Base-by-base conservation (phyloP, 2,329 filamentous ascomycete species). In the Aureobasidium sp. region DNA sequence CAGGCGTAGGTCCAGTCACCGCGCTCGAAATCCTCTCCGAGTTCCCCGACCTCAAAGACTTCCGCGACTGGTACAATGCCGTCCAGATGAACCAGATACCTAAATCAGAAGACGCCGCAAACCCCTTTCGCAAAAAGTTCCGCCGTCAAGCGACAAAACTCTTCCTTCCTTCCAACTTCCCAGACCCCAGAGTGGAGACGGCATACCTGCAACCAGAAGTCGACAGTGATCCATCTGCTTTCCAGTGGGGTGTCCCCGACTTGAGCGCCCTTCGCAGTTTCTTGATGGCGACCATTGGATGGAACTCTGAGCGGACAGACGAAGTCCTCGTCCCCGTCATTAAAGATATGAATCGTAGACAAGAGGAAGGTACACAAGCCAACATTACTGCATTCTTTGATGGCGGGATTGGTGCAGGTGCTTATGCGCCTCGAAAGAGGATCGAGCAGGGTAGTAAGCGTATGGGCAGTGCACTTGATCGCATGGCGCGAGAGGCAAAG, bases 311-410 rank as follows among this genome's bases (percentile, higher is more conserved):
- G 74, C 82, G 91, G 8, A 97, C 93, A 0, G 94, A 99, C 70
- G 94, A 99, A 74, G 89, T 99, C 2, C 83, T 99, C 1, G 90
- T 99, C 1, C 94, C 94, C 0, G 95, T 99, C 1, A 94, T 99
- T 65, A 83, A 87, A 62, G 94, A 99, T 70, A 96, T 99, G 89
- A 97, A 97, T 72, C 84, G 85, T 4, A 82, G 94, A 42, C 89
- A 90, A 66, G 81, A 85, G 31, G 94, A 97, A 76, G 94, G 94
- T 7, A 97, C 93, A 20, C 94, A 99, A 78, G 87, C 86, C 63
- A 99, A 99, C 68, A 96, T 99, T 67, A 99, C 94, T n/a, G 82
- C 87, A 27, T 99, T 87, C 74, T 97, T 97, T 72, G 84, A 85
- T 14, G 93, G 93, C 0, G 76, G 78, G 5, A 86, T 91, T 0